phyloP scores from a whole-genome alignment of 208 protist genomes.

The Balamuthia mandrillaris region DNA sequence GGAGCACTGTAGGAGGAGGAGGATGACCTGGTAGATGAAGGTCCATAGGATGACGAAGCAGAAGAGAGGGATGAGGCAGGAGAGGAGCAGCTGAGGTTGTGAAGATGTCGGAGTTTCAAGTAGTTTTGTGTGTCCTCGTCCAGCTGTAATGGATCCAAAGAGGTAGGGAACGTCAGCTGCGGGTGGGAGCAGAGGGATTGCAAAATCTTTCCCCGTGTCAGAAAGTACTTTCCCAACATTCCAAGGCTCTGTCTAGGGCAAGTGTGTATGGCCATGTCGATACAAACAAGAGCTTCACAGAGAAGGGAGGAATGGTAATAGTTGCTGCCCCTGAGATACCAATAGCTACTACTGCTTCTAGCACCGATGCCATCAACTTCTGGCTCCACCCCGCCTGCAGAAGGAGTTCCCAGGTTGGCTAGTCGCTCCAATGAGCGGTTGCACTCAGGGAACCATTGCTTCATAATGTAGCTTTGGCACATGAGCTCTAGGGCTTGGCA shows the following conservation, averaged over 20 bases:
- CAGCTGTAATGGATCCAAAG: background rate
- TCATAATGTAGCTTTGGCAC: background rate
- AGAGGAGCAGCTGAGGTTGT: too few species aligned
- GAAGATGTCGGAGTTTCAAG: too few species aligned
- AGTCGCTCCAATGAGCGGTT: background rate
- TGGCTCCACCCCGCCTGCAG: too few species aligned
- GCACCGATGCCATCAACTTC: background rate
- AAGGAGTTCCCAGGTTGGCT: too few species aligned
- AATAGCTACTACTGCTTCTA: conserved; percentile 8
- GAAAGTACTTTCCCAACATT: background rate
- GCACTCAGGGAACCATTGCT: conserved; percentile 1
- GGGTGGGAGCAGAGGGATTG: background rate
- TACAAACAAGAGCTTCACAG: background rate
- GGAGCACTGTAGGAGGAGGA: too few species aligned
- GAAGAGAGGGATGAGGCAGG: too few species aligned
- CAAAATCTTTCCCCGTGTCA: background rate
- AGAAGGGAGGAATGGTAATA: background rate
- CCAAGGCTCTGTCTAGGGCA: background rate
- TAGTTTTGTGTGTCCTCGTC: background rate
- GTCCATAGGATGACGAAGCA: too few species aligned
- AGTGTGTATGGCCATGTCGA: background rate
- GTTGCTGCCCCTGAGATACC: background rate
- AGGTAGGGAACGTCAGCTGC: background rate
- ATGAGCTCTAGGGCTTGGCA: background rate
- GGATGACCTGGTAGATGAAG: too few species aligned